A percentile compares a stretch with the other conserved stretches of the same genome.
Conservation (phyloP, 768 basidiomycete species). For the Phlebiopsis flavidoalba region DNA sequence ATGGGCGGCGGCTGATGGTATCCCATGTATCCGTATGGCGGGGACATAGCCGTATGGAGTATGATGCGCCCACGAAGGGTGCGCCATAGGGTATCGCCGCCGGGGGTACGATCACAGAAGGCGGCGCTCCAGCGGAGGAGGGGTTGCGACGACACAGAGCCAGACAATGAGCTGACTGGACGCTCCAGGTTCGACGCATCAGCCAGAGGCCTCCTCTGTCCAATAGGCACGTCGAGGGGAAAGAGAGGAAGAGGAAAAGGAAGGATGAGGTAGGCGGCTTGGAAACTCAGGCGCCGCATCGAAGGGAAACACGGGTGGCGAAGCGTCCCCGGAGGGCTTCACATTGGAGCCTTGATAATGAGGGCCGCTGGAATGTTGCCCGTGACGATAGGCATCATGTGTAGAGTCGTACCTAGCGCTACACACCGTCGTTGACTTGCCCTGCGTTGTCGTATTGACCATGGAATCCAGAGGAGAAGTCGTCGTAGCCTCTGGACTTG, state of each 20-base stretch:
- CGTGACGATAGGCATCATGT: neutral
- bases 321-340: slow-evolving; percentile 6
- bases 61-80: slow-evolving; percentile 23
- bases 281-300: neutral
- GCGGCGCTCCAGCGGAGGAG: slow-evolving; percentile 25
- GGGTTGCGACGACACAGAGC: slow-evolving; percentile 34
- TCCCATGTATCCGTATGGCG: slow-evolving; percentile 16
- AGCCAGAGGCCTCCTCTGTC: neutral
- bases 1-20: slow-evolving; percentile 1
- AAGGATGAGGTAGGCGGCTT: neutral
- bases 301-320: neutral
- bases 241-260: no score
- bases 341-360: neutral
- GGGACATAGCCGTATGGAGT: neutral
- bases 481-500: neutral
- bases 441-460: neutral
- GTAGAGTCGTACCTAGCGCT: neutral
- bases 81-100: slow-evolving; percentile 48
- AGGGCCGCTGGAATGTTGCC: neutral
- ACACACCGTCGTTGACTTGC: neutral
- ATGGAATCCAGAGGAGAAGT: neutral
- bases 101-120: slow-evolving; percentile 34
- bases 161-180: slow-evolving; percentile 26
- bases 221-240: no score
- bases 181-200: slow-evolving; percentile 19